phyloP scores from a whole-genome alignment of 495 filamentous ascomycete genomes.

The Peziza echinospora region DNA sequence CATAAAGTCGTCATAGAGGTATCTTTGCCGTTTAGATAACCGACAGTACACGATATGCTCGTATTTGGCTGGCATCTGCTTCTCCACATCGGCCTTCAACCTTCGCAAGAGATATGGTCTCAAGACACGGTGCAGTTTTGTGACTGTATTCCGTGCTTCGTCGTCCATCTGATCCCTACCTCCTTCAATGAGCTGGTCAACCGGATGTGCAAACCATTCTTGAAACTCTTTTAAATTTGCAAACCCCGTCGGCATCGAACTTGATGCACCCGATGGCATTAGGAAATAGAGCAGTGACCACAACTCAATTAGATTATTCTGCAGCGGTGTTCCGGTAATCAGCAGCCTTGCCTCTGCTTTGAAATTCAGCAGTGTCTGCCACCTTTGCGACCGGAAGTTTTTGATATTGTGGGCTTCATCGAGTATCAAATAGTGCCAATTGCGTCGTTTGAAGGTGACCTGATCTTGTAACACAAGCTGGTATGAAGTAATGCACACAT shows the following conservation, averaged over 20 bases:
- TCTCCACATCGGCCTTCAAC: slow-evolving; percentile 94
- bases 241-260: slow-evolving; percentile 57
- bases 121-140: slow-evolving; percentile 78
- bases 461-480: slow-evolving; percentile 87
- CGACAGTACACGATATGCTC: slow-evolving; percentile 92
- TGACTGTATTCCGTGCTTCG: slow-evolving; percentile 68
- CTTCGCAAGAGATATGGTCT: slow-evolving; percentile 81
- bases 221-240: slow-evolving; percentile 80
- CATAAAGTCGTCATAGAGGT: slow-evolving; percentile 92
- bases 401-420: slow-evolving; percentile 99
- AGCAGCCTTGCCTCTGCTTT: slow-evolving; percentile 70
- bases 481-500: slow-evolving; percentile 93
- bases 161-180: slow-evolving; percentile 84
- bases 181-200: slow-evolving; percentile 86
- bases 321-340: slow-evolving; percentile 84
- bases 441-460: slow-evolving; percentile 73
- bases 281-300: slow-evolving; percentile 96
- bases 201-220: slow-evolving; percentile 77
- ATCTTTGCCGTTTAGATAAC: slow-evolving; percentile 80
- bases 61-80: slow-evolving; percentile 96
- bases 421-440: slow-evolving; percentile 95
- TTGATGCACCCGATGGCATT: slow-evolving; percentile 60
- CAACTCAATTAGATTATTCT: slow-evolving; percentile 90
- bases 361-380: slow-evolving; percentile 85
- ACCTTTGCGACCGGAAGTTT: slow-evolving; percentile 91